Evolutionary conservation across 441 rosid genomes (phyloP), one percentile per base, ranked within the genome.

Genomic region (Erysimum pusillum): DNA sequence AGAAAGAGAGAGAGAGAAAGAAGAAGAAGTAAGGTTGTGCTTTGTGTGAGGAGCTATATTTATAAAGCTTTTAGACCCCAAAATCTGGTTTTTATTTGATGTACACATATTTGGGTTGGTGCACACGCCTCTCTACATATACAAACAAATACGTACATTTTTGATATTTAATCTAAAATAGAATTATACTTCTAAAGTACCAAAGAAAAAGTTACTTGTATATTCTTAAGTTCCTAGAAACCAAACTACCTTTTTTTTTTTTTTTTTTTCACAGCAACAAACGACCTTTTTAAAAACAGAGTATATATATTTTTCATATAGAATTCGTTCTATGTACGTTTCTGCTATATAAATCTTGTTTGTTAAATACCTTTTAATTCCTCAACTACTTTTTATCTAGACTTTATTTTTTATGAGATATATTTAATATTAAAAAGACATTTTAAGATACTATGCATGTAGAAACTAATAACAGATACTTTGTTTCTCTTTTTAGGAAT

Each of bases 11-110:
- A 61, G 22, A 57, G 46, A 59, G 59, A 49, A 32, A 57, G 59
- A 57, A 53, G 56, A 14, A 57, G 31, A 64, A 72, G 77, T 65
- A 72, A 52, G 73, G 64, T 58, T 65, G 51, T 78, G 69, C 28
- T 67, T 67, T 60, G 77, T 67, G 77, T 78, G 69, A 38, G 51
- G 52, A 67, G 38, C 52, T 67, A 35, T 78, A 72, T 66, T 72
- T 78, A 67, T 73, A 78, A 60, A 44, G 64, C 69, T 51, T 77
- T 41, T 64, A 52, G 44, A 31, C 76, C 48, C 28, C 31, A 64
- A 32, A 7, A 63, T 48, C 5, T 46, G 60, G 49, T 14, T 58
- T 62, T 45, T 36, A 18, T 41, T 32, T 31, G 64, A 44, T 67
- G 60, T 42, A 65, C 20, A 45, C 71, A 67, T 67, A 60, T 32